Conservation (phyloP, 352 stramenopile species). For the Globisporangium heterothallicum region DNA sequence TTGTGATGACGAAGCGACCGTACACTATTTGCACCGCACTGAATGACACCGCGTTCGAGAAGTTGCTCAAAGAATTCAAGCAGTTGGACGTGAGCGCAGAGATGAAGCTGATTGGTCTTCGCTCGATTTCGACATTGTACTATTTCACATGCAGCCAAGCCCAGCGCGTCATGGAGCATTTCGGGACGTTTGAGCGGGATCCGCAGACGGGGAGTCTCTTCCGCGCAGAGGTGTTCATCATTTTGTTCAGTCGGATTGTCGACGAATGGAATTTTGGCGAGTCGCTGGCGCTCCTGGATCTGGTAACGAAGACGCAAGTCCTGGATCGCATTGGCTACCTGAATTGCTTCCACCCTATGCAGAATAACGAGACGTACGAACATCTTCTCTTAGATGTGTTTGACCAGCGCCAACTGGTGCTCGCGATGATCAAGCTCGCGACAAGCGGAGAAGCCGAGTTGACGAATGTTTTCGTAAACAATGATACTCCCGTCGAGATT, state of each 20-base stretch:
- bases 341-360: conserved; percentile 59
- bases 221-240: conserved; percentile 66
- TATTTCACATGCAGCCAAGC: conserved; percentile 66
- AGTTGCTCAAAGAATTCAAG: conserved; percentile 79
- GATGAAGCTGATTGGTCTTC: conserved; percentile 63
- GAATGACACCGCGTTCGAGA: conserved; percentile 59
- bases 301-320: conserved; percentile 58
- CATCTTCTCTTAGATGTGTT: conserved; percentile 37
- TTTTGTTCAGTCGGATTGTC: conserved; percentile 57
- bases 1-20: conserved; percentile 52
- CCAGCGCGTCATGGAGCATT: conserved; percentile 77
- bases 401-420: conserved; percentile 50
- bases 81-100: conserved; percentile 49
- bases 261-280: conserved; percentile 70
- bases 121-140: conserved; percentile 62
- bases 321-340: conserved; percentile 55
- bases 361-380: conserved; percentile 48
- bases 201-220: conserved; percentile 42
- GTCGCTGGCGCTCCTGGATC: conserved; percentile 56
- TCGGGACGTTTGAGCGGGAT: conserved; percentile 66
- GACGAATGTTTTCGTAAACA: conserved; percentile 39
- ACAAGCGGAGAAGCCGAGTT: conserved; percentile 38
- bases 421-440: conserved; percentile 51
- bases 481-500: conserved; percentile 24
- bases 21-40: conserved; percentile 54